These are phyloP conservation scores for Trichoderma reesei DNA, from an alignment of 495 filamentous ascomycete species.

Conservation along the genomic window DNA sequence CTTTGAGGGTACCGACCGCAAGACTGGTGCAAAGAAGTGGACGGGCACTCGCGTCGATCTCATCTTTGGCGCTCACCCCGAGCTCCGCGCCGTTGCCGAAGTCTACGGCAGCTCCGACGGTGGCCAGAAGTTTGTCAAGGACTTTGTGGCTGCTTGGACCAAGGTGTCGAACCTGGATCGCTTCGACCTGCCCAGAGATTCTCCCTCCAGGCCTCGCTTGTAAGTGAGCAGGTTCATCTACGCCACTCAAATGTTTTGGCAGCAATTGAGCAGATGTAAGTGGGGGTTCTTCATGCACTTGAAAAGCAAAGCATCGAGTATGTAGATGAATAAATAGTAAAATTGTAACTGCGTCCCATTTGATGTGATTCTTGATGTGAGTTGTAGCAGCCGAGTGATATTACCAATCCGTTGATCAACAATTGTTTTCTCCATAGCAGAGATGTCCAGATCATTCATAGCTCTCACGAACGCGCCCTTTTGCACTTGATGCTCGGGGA, in stretches of 20 bases:
- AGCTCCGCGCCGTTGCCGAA: constrained; percentile 59
- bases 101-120: constrained; percentile 48
- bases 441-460: no score
- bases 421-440: no score
- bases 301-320: background rate
- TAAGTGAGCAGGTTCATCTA: background rate
- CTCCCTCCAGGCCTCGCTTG: constrained; percentile 4
- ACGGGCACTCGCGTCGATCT: constrained; percentile 57
- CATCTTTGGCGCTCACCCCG: constrained; percentile 59
- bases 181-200: constrained; percentile 39
- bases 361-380: no score
- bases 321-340: background rate
- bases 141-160: constrained; percentile 60
- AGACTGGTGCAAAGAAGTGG: constrained; percentile 59
- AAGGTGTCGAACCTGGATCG: constrained; percentile 66
- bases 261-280: no score
- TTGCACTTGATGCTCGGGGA: no score
- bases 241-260: background rate
- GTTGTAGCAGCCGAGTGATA: no score
- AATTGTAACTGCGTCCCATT: background rate
- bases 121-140: constrained; percentile 53
- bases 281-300: no score
- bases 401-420: no score
- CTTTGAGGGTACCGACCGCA: constrained; percentile 55
- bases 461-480: no score